These are phyloP conservation scores for Oropetium thomaeum DNA, from an alignment of 176 grass and related monocot species.

Conservation along the genomic window DNA sequence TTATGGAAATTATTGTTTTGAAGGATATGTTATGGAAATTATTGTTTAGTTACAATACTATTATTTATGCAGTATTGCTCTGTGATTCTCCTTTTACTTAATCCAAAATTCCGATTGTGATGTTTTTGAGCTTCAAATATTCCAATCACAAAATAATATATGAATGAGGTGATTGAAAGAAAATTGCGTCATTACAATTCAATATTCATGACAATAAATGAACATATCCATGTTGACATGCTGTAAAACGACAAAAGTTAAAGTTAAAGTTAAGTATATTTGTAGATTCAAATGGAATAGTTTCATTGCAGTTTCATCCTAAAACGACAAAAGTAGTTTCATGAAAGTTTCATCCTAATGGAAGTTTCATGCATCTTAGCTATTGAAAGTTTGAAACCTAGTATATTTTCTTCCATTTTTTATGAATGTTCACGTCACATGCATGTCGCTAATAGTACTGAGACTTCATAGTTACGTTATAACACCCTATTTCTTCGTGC, in stretches of 20 bases:
- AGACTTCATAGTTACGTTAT: too few species aligned
- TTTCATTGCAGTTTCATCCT: not conserved
- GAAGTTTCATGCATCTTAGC: not conserved
- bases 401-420: too few species aligned
- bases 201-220: conserved; percentile 9
- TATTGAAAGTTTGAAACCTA: too few species aligned
- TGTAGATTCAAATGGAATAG: not conserved
- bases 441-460: too few species aligned
- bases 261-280: not conserved
- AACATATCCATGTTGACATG: not conserved
- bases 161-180: not conserved
- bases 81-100: not conserved
- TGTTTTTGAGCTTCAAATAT: conserved; percentile 17
- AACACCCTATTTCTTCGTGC: too few species aligned
- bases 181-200: not conserved
- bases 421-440: too few species aligned
- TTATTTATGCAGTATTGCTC: not conserved
- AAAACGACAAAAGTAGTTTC: too few species aligned
- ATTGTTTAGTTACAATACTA: too few species aligned
- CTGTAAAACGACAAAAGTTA: not conserved
- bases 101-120: conserved; percentile 4
- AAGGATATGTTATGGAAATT: not conserved
- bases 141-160: not conserved
- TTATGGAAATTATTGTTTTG: not conserved
- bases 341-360: conserved; percentile 10